Conservation (phyloP, 306 rosid species). For the Quillaja saponaria region DNA sequence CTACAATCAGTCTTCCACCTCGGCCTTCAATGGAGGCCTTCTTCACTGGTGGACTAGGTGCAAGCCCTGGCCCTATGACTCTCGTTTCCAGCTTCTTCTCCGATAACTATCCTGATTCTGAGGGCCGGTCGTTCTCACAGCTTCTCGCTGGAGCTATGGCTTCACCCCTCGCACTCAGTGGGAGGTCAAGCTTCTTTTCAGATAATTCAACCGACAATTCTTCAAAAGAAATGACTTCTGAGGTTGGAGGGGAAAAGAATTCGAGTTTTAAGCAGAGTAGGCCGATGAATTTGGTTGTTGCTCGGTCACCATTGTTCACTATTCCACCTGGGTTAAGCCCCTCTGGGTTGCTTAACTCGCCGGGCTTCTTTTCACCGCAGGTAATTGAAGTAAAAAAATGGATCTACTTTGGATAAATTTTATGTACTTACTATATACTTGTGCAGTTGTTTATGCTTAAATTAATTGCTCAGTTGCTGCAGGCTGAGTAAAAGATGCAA, state of each 20-base stretch:
- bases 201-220: conserved; percentile 37
- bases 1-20: conserved; percentile 81
- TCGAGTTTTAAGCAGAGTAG: conserved; percentile 78
- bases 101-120: conserved; percentile 50
- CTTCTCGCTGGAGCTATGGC: conserved; percentile 98
- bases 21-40: conserved; percentile 79
- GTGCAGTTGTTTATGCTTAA: neutral
- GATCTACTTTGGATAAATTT: neutral
- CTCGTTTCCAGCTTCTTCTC: conserved; percentile 87
- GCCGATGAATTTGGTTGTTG: conserved; percentile 75
- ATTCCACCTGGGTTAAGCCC: conserved; percentile 86
- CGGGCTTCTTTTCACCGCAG: conserved; percentile 87
- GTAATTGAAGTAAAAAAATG: conserved; percentile 36
- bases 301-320: conserved; percentile 74
- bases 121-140: conserved; percentile 78
- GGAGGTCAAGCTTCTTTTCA: conserved; percentile 22
- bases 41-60: conserved; percentile 61
- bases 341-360: conserved; percentile 90
- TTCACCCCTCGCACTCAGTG: conserved; percentile 66
- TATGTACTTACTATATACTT: neutral
- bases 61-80: conserved; percentile 97
- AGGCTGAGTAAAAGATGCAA: conserved; percentile 2
- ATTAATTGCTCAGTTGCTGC: neutral
- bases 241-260: conserved; percentile 40
- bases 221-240: conserved; percentile 33